A percentile compares a stretch with the other conserved stretches of the same genome.
Evolutionary conservation across 176 grass and related monocot species (phyloP).

Genomic region (Juncus inflexus): DNA sequence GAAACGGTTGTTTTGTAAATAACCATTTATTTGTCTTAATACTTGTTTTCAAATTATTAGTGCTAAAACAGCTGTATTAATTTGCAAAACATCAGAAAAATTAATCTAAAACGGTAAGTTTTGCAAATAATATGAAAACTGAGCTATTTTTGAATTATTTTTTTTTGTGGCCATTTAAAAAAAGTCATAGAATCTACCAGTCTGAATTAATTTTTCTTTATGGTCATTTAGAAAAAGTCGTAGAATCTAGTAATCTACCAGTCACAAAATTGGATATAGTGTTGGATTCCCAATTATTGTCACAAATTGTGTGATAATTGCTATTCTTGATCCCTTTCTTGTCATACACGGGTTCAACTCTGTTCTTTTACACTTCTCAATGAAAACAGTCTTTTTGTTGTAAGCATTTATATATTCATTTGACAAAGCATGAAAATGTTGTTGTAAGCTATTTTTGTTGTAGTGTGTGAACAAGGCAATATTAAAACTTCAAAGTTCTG

Average conservation of each 20-base stretch:
- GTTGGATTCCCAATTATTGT: conserved; percentile 20
- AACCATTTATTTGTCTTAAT: too few relatives aligned
- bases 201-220: neutral
- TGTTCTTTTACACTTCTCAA: neutral
- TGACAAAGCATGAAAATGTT: neutral
- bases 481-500: too few relatives aligned
- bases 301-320: conserved; percentile 30
- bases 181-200: neutral
- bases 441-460: neutral
- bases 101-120: too few relatives aligned
- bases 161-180: conserved; percentile 10
- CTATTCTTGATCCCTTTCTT: conserved; percentile 29
- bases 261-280: conserved; percentile 14
- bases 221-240: conserved; percentile 8
- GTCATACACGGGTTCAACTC: conserved; percentile 18
- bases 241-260: neutral
- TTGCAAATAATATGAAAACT: too few relatives aligned
- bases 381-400: neutral
- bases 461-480: too few relatives aligned
- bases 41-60: too few relatives aligned
- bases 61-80: too few relatives aligned
- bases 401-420: neutral
- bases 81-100: too few relatives aligned
- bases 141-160: too few relatives aligned
- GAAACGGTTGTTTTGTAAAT: neutral